Evolutionary conservation across 2,329 filamentous ascomycete species (phyloP).

Genomic region (Magnaporthiopsis incrustans): DNA sequence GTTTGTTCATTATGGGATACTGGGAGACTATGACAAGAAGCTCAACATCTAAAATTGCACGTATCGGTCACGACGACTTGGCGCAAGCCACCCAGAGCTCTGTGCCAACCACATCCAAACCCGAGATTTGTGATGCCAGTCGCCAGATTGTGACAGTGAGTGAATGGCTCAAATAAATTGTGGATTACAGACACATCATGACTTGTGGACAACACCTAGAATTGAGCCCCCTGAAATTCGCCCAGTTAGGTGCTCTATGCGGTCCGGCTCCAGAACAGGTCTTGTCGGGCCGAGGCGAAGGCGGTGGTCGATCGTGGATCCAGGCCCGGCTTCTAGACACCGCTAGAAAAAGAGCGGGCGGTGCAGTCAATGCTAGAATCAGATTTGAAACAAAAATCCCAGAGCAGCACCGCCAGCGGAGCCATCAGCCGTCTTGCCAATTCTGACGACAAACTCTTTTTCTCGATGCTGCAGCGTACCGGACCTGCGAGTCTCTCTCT

Average conservation of each 20-base stretch:
- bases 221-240: neutral
- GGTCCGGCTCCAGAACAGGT: neutral
- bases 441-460: neutral
- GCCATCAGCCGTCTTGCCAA: neutral
- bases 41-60: constrained; percentile 1
- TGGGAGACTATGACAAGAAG: neutral
- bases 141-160: neutral
- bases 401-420: neutral
- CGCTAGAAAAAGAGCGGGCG: neutral
- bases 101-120: neutral
- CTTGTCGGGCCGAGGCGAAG: neutral
- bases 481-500: neutral
- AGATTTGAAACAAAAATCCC: constrained; percentile 2
- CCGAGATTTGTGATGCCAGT: neutral
- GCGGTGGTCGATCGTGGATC: neutral
- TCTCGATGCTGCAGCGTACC: neutral
- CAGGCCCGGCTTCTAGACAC: neutral
- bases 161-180: neutral
- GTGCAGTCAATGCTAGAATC: neutral
- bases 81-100: neutral
- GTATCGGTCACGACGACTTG: neutral
- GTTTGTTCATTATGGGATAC: neutral
- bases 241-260: neutral
- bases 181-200: neutral
- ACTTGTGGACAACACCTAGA: neutral